Evolutionary conservation across 2,329 filamentous ascomycete species (phyloP).

Genomic region (Colletotrichum coccodes): DNA sequence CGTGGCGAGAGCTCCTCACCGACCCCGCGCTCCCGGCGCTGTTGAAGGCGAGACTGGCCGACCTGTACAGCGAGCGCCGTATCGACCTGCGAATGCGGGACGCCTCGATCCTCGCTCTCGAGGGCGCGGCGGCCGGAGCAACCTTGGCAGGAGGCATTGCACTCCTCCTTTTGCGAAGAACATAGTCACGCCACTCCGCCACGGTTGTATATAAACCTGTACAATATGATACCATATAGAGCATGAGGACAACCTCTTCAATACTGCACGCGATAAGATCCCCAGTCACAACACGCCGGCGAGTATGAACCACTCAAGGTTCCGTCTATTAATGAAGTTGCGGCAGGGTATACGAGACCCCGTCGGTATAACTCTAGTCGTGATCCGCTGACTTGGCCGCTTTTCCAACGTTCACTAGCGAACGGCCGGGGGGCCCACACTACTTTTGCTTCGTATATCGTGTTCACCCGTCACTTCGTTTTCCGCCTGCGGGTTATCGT

Average conservation of each 20-base stretch:
- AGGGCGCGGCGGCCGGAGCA: conserved; percentile 75
- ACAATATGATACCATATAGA: conserved; percentile 34
- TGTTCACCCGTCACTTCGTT: conserved; percentile 15
- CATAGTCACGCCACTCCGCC: conserved; percentile 35
- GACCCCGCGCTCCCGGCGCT: conserved; percentile 52
- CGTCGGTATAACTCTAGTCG: conserved; percentile 16
- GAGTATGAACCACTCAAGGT: conserved; percentile 14
- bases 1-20: conserved; percentile 56
- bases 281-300: background rate
- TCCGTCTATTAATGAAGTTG: conserved; percentile 32
- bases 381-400: conserved; percentile 9
- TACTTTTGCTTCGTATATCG: conserved; percentile 15
- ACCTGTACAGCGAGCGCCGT: conserved; percentile 73
- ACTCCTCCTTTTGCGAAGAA: conserved; percentile 56
- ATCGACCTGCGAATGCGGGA: conserved; percentile 75
- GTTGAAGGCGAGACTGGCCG: conserved; percentile 61
- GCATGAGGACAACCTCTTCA: conserved; percentile 13
- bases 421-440: conserved; percentile 13
- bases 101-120: conserved; percentile 74
- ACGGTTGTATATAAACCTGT: conserved; percentile 28
- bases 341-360: conserved; percentile 4
- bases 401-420: conserved; percentile 24
- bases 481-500: conserved; percentile 12
- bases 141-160: conserved; percentile 65
- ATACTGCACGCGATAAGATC: background rate